Evolutionary conservation across 148 eudicot genomes (phyloP).

Genomic region (Agrostemma githago): DNA sequence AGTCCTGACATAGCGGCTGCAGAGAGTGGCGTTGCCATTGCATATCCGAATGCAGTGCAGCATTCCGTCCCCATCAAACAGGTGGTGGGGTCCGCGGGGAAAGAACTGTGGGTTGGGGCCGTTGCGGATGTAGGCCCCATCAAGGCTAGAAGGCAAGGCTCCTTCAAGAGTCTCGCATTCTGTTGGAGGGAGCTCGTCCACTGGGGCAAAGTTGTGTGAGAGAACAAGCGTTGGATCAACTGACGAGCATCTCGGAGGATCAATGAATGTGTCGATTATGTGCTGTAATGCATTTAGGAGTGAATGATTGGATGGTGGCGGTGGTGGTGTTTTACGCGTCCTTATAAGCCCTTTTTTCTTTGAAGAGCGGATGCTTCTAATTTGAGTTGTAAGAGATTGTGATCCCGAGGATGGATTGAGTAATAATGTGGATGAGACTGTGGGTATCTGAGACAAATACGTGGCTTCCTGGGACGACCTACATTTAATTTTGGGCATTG

Average conservation of each 20-base stretch:
- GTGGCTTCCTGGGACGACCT: conserved; percentile 17
- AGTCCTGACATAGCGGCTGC: conserved; percentile 67
- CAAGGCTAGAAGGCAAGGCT: conserved; percentile 46
- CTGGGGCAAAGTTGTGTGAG: conserved; percentile 66
- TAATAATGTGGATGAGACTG: background rate
- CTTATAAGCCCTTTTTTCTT: conserved; percentile 1
- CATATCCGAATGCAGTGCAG: conserved; percentile 56
- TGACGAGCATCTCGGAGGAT: conserved; percentile 46
- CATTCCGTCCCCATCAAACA: conserved; percentile 84
- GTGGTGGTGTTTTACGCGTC: background rate
- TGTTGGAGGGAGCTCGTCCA: conserved; percentile 61
- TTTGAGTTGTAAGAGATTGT: background rate
- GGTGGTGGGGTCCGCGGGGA: conserved; percentile 73
- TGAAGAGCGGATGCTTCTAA: background rate
- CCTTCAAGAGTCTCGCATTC: conserved; percentile 48
- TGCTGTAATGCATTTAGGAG: conserved; percentile 41
- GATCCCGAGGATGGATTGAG: background rate
- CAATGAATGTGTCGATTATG: conserved; percentile 47
- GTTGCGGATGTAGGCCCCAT: conserved; percentile 78
- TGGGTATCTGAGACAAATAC: background rate
- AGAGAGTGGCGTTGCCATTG: conserved; percentile 49
- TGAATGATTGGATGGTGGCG: conserved; percentile 17
- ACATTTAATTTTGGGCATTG: conserved; percentile 13
- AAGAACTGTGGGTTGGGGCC: conserved; percentile 81
- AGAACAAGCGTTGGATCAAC: conserved; percentile 56